These are phyloP conservation scores for Saccharum spontaneum DNA, from an alignment of 176 grass and related monocot species.

Conservation along the genomic window DNA sequence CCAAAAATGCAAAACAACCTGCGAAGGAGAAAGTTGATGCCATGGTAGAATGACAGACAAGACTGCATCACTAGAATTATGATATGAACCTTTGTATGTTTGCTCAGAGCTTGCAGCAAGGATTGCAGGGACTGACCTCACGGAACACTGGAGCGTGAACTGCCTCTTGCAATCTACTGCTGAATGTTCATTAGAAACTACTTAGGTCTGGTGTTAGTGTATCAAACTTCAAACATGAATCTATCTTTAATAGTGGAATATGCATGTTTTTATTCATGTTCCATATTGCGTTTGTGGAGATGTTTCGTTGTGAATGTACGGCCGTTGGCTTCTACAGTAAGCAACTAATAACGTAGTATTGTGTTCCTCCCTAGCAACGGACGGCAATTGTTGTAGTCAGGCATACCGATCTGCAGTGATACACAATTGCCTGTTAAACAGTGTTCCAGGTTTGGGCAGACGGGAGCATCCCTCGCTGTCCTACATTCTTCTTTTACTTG, in stretches of 20 bases:
- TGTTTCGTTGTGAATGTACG: neutral
- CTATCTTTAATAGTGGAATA: neutral
- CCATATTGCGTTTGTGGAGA: neutral
- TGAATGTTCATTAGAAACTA: constrained; percentile 22
- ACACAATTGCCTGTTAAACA: neutral
- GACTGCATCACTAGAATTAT: neutral
- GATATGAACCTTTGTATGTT: neutral
- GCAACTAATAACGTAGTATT: neutral
- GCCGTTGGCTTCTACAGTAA: neutral
- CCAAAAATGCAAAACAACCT: constrained; percentile 37
- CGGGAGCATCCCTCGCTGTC: neutral
- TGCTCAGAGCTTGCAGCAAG: constrained; percentile 1
- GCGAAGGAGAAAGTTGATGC: constrained; percentile 38
- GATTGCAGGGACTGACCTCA: neutral
- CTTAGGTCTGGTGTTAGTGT: constrained; percentile 20
- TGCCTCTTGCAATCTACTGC: neutral
- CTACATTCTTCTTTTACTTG: neutral
- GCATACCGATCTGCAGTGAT: neutral
- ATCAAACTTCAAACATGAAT: constrained; percentile 20
- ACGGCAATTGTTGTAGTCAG: neutral
- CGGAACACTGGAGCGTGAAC: neutral
- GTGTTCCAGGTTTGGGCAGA: neutral
- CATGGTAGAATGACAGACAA: constrained; percentile 61
- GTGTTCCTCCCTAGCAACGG: no score
- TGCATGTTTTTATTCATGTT: neutral